Evolutionary conservation across 148 eudicot genomes (phyloP).

Genomic region (Vaccinium vitisidaea): DNA sequence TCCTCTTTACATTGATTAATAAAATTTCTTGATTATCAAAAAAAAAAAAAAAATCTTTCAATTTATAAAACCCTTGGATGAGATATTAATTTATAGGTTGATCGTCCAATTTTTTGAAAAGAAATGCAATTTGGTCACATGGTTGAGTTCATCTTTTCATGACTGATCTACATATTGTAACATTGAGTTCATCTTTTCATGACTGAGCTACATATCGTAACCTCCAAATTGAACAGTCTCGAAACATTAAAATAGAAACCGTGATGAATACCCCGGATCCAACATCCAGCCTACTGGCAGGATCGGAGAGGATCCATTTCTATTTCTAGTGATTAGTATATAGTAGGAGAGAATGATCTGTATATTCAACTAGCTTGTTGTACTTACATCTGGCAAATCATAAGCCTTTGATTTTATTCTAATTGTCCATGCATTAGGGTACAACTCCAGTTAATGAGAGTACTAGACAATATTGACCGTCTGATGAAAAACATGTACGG

Average conservation of each 20-base stretch:
- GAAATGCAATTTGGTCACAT: too few relatives aligned
- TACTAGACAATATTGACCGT: not conserved
- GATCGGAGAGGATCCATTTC: not conserved
- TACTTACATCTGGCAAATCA: not conserved
- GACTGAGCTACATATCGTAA: not conserved
- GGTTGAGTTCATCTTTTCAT: too few relatives aligned
- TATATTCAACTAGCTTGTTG: not conserved
- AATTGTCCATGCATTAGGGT: not conserved
- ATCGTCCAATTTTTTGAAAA: too few relatives aligned
- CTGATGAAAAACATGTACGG: not conserved
- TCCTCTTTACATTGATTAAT: too few relatives aligned
- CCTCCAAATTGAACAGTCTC: not conserved
- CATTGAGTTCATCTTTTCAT: not conserved
- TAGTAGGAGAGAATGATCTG: not conserved
- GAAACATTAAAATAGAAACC: not conserved
- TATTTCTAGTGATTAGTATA: not conserved
- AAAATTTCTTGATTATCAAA: too few relatives aligned
- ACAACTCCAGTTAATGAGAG: not conserved
- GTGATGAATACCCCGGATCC: not conserved
- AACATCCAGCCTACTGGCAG: not conserved
- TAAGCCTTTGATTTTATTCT: not conserved
- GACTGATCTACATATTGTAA: too few relatives aligned
- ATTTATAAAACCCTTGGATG: too few relatives aligned
- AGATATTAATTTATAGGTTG: too few relatives aligned
- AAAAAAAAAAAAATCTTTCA: too few relatives aligned